A percentile compares a stretch with the other conserved stretches of the same genome.
phyloP scores from a whole-genome alignment of 305 asterid species.

The Fraxinus latifolia region DNA sequence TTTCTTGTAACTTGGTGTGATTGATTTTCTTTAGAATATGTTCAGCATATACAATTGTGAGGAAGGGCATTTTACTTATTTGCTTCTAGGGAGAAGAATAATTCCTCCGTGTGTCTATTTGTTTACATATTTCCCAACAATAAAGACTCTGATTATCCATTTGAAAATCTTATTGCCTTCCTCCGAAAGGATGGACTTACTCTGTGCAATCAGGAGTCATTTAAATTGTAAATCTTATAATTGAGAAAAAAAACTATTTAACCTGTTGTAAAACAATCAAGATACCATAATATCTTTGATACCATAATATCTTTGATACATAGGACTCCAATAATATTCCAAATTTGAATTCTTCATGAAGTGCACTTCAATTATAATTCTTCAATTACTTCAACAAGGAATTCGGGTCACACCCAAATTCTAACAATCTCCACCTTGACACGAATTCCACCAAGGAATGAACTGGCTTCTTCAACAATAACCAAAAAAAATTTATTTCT shows the following conservation, averaged over 20 bases:
- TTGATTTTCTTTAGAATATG: not conserved
- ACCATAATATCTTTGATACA: too few relatives aligned
- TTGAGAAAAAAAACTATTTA: not conserved
- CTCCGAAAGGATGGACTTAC: not conserved
- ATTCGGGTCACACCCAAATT: too few relatives aligned
- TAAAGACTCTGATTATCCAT: not conserved
- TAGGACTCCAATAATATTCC: too few relatives aligned
- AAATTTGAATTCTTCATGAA: too few relatives aligned
- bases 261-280: not conserved
- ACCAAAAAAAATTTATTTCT: too few relatives aligned
- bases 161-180: not conserved
- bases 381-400: too few relatives aligned
- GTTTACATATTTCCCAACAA: not conserved
- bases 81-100: not conserved
- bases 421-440: too few relatives aligned
- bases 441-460: too few relatives aligned
- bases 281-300: too few relatives aligned
- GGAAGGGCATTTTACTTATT: too few relatives aligned
- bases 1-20: not conserved
- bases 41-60: not conserved
- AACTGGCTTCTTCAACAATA: too few relatives aligned
- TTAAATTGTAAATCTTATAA: not conserved
- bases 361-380: too few relatives aligned
- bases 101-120: not conserved
- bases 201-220: not conserved